These are phyloP conservation scores for Russula sp. DNA, from an alignment of 768 basidiomycete species.

Conservation along the genomic window DNA sequence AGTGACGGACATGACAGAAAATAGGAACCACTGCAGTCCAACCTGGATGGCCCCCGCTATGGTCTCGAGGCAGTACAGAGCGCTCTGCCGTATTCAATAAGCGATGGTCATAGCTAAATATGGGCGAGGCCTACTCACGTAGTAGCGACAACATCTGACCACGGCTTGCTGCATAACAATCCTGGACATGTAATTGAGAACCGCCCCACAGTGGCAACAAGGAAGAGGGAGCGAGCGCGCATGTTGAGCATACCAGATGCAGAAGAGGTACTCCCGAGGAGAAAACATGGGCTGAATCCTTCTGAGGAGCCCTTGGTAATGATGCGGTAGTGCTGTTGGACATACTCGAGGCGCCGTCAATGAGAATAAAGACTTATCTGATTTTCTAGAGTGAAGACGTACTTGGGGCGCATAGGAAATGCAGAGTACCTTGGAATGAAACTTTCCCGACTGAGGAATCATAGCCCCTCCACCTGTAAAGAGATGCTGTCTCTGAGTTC, in stretches of 20 bases:
- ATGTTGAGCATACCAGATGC: conserved; percentile 84
- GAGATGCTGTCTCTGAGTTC: not conserved
- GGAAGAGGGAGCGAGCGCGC: conserved; percentile 38
- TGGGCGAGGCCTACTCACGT: conserved; percentile 45
- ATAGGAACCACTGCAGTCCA: conserved; percentile 75
- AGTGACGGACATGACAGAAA: conserved; percentile 72
- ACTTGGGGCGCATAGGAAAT: conserved; percentile 26
- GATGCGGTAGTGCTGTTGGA: conserved; percentile 68
- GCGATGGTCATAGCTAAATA: not conserved
- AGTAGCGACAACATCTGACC: conserved; percentile 69
- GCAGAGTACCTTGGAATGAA: conserved; percentile 9
- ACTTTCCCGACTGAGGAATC: not conserved
- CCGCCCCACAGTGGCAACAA: not conserved
- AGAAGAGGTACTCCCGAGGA: conserved; percentile 81
- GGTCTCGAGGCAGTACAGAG: conserved; percentile 69
- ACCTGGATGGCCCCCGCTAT: conserved; percentile 82
- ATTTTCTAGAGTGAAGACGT: not conserved
- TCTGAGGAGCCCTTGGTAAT: conserved; percentile 72
- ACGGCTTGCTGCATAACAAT: conserved; percentile 80
- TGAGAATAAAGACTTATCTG: not conserved
- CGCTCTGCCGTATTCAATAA: conserved; percentile 39
- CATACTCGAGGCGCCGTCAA: not conserved
- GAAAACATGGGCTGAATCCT: conserved; percentile 91
- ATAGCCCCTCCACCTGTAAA: conserved; percentile 1
- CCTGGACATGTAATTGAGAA: conserved; percentile 37